Evolutionary conservation across 768 basidiomycete species (phyloP).

Genomic region (Suillus variegatus): DNA sequence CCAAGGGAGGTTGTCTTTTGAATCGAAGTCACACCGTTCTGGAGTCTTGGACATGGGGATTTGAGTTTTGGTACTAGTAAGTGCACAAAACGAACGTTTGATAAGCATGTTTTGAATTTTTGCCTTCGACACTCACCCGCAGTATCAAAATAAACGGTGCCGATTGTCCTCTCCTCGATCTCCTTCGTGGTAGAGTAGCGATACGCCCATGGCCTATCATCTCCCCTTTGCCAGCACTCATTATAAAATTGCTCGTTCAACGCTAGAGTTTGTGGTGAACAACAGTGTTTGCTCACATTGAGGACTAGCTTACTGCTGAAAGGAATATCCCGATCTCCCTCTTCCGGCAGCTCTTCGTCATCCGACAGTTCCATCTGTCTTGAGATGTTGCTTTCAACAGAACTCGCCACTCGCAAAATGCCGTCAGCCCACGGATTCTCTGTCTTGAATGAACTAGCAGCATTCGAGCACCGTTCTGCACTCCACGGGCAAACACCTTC

Average conservation of each 20-base stretch:
- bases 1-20: background rate
- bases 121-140: background rate
- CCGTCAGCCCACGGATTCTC: background rate
- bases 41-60: background rate
- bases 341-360: slow-evolving; percentile 17
- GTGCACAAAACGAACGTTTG: background rate
- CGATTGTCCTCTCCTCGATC: slow-evolving; percentile 21
- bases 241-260: slow-evolving; percentile 22
- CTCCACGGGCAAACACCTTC: background rate
- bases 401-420: background rate
- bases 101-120: background rate
- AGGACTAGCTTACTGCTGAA: slow-evolving; percentile 29
- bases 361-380: slow-evolving; percentile 12
- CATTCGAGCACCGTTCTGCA: slow-evolving; percentile 3
- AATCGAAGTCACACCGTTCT: background rate
- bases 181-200: slow-evolving; percentile 33
- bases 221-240: slow-evolving; percentile 11
- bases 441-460: background rate
- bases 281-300: slow-evolving; percentile 11
- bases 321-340: slow-evolving; percentile 17
- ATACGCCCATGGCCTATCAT: slow-evolving; percentile 24
- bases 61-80: background rate
- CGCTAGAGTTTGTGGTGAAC: slow-evolving; percentile 15
- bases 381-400: slow-evolving; percentile 1
- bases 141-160: background rate